Evolutionary conservation across 768 basidiomycete species (phyloP), one percentile per base, ranked within the genome.

Genomic region (Phallus indusiatus): DNA sequence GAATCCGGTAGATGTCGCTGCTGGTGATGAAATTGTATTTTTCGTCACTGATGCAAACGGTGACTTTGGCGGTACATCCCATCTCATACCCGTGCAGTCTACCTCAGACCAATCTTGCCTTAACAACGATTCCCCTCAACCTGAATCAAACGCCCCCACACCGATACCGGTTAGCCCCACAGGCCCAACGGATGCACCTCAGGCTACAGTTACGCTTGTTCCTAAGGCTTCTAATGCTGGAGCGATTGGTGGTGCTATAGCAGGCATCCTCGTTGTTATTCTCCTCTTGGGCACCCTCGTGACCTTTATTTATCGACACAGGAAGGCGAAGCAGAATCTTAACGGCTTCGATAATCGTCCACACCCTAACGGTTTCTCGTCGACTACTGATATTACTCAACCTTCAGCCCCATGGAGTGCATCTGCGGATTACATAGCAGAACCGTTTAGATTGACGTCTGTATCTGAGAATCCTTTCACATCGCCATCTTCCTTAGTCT

Each of bases 1-100:
- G 88, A 70, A 42, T 22, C 12, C 66, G 34, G 80, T 78, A 17
- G 74, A 83, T 67, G 76, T 84, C 22, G 74, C 75, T 36, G 77
- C 78, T 8, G 82, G 83, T 5, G 88, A 83, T 1, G 74, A 75
- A 2, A 67, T 86, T 51, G 57, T 88, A 12, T 86, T 86, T 54
- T 63, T 77, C 46, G 74, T 86, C 78, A 70, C 74, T 1, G 83
- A 84, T 62, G 67, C 78, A 11, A 60, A 64, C 52, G 78, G 80
- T 11, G 70, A 74, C 49, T 73, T 75, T 57, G 86, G 87, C 53
- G 86, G 86, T 18, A 75, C 76, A 59, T 82, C 83, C n/a, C 76
- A 81, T 62, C 60, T 81, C n/a, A 64, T 67, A 61, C 67, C 63
- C 5, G 82, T 88, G 17, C 73, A 74, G 9, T 67, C 66, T 33